phyloP scores from a whole-genome alignment of 2,329 filamentous ascomycete genomes.

The Teratosphaeria zuluensis region DNA sequence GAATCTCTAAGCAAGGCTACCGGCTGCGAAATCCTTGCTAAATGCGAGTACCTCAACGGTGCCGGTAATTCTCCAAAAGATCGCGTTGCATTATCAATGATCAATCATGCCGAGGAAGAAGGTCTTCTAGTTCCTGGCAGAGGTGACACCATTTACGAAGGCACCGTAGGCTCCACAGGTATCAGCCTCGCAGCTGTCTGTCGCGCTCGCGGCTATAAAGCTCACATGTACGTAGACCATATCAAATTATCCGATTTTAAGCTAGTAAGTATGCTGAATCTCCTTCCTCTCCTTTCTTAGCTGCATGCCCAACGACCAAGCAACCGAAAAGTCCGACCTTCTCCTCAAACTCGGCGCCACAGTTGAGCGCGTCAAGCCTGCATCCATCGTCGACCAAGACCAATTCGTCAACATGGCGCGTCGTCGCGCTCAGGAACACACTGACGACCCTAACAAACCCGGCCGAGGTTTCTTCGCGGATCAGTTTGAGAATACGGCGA shows the following conservation, averaged over 20 bases:
- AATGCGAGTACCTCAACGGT: conserved; percentile 92
- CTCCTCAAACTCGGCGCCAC: conserved; percentile 80
- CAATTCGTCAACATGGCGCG: conserved; percentile 94
- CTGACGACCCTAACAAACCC: conserved; percentile 42
- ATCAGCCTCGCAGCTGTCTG: conserved; percentile 89
- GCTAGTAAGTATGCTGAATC: background rate
- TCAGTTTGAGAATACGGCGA: conserved; percentile 87
- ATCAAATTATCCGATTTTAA: background rate
- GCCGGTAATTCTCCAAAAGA: conserved; percentile 93
- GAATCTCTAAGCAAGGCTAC: conserved; percentile 77
- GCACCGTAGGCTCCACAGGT: conserved; percentile 90
- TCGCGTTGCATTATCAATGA: conserved; percentile 84
- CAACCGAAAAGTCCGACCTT: conserved; percentile 77
- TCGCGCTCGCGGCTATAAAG: conserved; percentile 77
- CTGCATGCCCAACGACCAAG: conserved; percentile 92
- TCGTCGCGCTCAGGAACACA: conserved; percentile 65
- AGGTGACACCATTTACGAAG: conserved; percentile 94
- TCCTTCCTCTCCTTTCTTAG: conserved; percentile 22
- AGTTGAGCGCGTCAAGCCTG: conserved; percentile 85
- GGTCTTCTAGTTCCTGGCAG: conserved; percentile 68
- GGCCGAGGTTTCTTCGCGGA: conserved; percentile 88
- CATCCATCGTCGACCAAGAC: conserved; percentile 82
- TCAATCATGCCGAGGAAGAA: conserved; percentile 65
- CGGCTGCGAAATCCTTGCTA: conserved; percentile 80
- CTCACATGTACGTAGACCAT: conserved; percentile 59